Conservation (phyloP, 1,284 basidiomycete genomes). For the Moniliophthora roreri region DNA sequence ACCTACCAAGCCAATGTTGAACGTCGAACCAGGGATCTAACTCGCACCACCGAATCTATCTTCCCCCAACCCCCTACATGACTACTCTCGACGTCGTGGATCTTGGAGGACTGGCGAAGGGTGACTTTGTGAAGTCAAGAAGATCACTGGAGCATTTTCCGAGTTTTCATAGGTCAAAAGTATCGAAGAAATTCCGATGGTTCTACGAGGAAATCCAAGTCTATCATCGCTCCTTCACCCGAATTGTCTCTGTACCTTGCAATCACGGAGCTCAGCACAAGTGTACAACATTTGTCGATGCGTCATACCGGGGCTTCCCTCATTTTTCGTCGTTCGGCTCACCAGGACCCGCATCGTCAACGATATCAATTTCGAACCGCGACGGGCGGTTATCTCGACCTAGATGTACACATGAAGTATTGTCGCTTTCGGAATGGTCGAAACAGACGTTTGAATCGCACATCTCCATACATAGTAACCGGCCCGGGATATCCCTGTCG, state of each 20-base stretch:
- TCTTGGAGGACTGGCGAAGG: neutral
- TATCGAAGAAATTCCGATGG: neutral
- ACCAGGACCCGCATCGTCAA: neutral
- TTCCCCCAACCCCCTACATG: too few relatives aligned
- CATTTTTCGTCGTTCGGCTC: slow-evolving; percentile 1
- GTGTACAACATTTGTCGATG: neutral
- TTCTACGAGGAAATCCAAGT: neutral
- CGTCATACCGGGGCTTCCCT: neutral
- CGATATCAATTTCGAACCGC: neutral
- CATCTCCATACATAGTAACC: too few relatives aligned
- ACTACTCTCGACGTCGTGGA: neutral
- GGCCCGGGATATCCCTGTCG: too few relatives aligned
- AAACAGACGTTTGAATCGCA: too few relatives aligned
- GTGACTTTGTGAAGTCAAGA: neutral
- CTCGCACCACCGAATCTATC: too few relatives aligned
- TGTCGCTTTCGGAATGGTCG: neutral
- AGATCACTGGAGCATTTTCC: neutral
- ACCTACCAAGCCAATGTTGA: neutral
- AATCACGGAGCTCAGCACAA: neutral
- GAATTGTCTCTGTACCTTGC: neutral
- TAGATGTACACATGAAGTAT: neutral
- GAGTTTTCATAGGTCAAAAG: neutral
- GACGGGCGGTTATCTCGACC: too few relatives aligned
- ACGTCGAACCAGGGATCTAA: neutral
- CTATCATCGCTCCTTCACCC: neutral